Evolutionary conservation across 2,329 filamentous ascomycete genomes (phyloP), one percentile per base, ranked within the genome.

Genomic region (Colletotrichum sp.): DNA sequence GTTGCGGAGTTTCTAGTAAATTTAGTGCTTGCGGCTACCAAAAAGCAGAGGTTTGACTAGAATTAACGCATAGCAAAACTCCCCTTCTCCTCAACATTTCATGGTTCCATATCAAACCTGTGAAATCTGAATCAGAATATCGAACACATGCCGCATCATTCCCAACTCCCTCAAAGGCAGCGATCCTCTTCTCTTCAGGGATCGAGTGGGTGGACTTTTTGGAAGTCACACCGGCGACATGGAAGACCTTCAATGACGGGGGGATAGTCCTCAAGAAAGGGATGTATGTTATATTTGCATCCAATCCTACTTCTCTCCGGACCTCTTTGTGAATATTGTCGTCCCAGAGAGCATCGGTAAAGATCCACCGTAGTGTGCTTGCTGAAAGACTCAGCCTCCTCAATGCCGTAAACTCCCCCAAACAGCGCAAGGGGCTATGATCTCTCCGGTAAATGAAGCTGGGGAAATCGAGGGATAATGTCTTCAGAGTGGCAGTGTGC

Each of bases 41-140:
- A 4, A 22, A 52, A 52, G n/a, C 18, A 0, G 12, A 0, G 44
- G 6, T 12, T 22, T 52, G 44, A 52, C n/a, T 52, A 22, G 18
- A 22, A 12, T 7, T 7, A 0, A 4, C 6, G 8, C 10, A 52
- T 13, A 13, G 0, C 10, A 13, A 0, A 13, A 13, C 44, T 12
- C 44, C 44, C n/a, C 12, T 48, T 48, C 5, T n/a, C 9, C 39
- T 48, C 18, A 48, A n/a, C 18, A 6, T 48, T 48, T 10, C 9
- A 48, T 12, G 9, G 18, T 12, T n/a, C 39, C 39, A 48, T 12
- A n/a, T 48, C 39, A 48, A 4, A 12, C 39, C 3, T n/a, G 18
- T 48, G 18, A 6, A 6, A 0, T n/a, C 9, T 48, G 9, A 48
- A 48, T 48, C 9, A 48, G 18, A n/a, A n/a, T 48, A 48, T n/a